Evolutionary conservation across 768 basidiomycete species (phyloP), one percentile per base, ranked within the genome.

Genomic region (Lentinula lateritia): DNA sequence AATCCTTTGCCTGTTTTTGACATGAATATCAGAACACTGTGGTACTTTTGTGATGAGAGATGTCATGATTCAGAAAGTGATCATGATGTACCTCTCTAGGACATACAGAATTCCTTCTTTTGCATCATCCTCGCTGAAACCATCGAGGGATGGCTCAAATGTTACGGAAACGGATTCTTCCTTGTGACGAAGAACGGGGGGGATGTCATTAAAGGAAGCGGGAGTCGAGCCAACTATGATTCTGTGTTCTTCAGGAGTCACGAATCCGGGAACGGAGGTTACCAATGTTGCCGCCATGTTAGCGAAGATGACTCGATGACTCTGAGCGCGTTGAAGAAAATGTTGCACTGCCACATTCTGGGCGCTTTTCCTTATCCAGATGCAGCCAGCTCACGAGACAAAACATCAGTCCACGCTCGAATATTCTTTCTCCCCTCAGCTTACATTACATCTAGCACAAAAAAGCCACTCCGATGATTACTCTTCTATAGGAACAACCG

Each of bases 191-290:
- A 96, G 76, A 60, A 95, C 78, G 1, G 95, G 88, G 1, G 90
- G 93, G 61, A 98, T 95, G 66, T 90, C 88, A 63, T 74, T 78
- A 75, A 98, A 97, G 0, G 92, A 92, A 1, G 79, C 68, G 1
- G 96, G 96, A 0, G 96, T 98, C 1, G 89, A 87, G n/a, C 82
- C 83, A 6, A 88, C 80, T 38, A 94, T 69, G 3, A 73, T 70
- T 35, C 76, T 75, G 74, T 93, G 89, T 66, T 93, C 88, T 55
- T 93, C 91, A 8, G 77, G 74, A 1, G 86, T 76, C 42, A 86
- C 74, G 50, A 75, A 82, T 3, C 64, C 64, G 0, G 86, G 85
- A 2, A 82, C 57, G 10, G 72, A 23, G 35, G 71, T 67, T 66
- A 84, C 76, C 64, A 79, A 58, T 28, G 70, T 66, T 39, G 66